Evolutionary conservation across 208 protist species (phyloP), one percentile per base, ranked within the genome.

Genomic region (Strigomonas galati): DNA sequence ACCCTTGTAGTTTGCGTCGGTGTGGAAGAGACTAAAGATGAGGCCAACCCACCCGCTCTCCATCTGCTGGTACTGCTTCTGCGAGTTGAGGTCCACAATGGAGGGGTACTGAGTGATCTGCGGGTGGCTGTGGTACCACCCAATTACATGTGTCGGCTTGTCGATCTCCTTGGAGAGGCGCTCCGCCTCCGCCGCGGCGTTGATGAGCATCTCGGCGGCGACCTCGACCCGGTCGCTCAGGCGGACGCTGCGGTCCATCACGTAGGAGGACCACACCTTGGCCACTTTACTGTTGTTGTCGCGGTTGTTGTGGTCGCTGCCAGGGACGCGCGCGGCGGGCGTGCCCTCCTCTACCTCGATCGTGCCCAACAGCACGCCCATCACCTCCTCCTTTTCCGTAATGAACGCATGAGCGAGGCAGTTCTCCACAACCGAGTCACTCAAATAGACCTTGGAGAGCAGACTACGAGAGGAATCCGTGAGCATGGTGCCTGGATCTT

Each of bases 71-170:
- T 93, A 91, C 35, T 71, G 62, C n/a, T n/a, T 17, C 79, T 97
- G 92, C 28, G 83, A 91, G 49, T 65, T 44, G 21, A 94, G 66
- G 68, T 97, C 92, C 0, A 95, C 80, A 4, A 63, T 48, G 26
- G 87, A 93, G 0, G 89, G 87, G 62, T 79, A 82, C 10, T 75
- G 78, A 1, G 83, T 88, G 31, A 94, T 91, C 28, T 81, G 78
- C 2, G 89, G 92, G 56, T 97, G 89, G 59, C 78, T 90, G 78
- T 97, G 92, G 73, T 93, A 94, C 92, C 92, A 97, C 2, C 87
- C 89, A 26, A 95, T 69, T 4, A 94, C 87, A 15, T 75, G 72
- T 12, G 83, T 90, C 2, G 10, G 44, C 3, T 59, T 43, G 14
- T 80, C 74, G 5, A 72, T 77, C 15, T 62, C 49, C 0, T 12